Evolutionary conservation across 169 alveolate genomes (phyloP).

Genomic region (Amoebophrya sp.): DNA sequence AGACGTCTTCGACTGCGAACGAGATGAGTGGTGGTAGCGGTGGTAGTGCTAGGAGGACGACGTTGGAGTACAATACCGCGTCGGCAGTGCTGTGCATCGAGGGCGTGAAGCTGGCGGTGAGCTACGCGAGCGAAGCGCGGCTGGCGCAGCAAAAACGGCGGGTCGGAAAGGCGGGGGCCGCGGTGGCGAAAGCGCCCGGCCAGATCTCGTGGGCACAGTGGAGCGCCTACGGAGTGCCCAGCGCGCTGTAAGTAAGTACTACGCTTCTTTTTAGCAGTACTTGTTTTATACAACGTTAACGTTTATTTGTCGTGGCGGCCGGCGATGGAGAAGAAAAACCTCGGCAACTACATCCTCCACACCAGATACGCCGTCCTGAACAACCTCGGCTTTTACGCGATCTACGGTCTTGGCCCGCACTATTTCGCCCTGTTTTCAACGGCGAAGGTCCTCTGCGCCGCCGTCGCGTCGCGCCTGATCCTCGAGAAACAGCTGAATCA

Average conservation of each 20-base stretch:
- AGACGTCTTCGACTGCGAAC: too few species aligned
- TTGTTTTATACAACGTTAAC: not conserved
- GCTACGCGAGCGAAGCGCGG: not conserved
- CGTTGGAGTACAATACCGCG: not conserved
- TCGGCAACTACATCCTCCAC: not conserved
- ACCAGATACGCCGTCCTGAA: not conserved
- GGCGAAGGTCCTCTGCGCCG: not conserved
- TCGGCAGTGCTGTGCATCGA: not conserved
- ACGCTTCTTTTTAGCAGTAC: not conserved
- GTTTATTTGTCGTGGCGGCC: not conserved
- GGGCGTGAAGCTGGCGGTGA: not conserved
- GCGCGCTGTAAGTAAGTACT: not conserved
- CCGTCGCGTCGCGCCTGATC: not conserved
- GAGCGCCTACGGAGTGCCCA: not conserved
- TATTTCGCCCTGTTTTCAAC: not conserved
- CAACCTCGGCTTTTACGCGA: not conserved
- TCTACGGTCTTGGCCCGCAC: not conserved
- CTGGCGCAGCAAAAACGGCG: too few species aligned
- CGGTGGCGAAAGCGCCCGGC: not conserved
- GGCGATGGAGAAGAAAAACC: not conserved
- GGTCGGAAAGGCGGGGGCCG: not conserved
- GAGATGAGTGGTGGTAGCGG: too few species aligned
- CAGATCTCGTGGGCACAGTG: not conserved
- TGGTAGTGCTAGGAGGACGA: too few species aligned
- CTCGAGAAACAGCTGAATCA: not conserved